These are phyloP conservation scores for Xerocomus cyaneibrunnescens DNA, from an alignment of 1,284 basidiomycete species.

Conservation along the genomic window DNA sequence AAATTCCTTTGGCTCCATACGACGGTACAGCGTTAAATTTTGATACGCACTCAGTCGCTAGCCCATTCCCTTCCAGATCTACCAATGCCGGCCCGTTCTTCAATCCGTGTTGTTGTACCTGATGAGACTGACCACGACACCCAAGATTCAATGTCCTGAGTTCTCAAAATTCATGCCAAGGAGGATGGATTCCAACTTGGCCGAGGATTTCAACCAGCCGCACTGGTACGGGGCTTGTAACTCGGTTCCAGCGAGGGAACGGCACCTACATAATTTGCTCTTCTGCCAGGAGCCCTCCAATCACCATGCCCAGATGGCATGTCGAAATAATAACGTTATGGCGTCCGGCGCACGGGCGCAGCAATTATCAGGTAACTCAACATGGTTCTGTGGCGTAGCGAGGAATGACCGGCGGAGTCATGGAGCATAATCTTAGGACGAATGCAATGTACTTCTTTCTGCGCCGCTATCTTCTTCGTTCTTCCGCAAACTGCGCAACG, in stretches of 20 bases:
- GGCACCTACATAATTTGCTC: not conserved
- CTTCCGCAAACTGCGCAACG: not conserved
- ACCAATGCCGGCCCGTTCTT: not conserved
- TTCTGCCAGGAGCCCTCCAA: not conserved
- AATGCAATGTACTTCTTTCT: not conserved
- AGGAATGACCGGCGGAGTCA: conserved; percentile 10
- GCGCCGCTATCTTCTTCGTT: not conserved
- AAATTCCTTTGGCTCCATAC: conserved; percentile 8
- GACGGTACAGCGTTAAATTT: too few species aligned
- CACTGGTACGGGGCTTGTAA: not conserved
- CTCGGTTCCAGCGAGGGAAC: not conserved
- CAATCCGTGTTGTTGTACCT: conserved; percentile 1
- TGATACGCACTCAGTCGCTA: not conserved
- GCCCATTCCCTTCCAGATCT: not conserved
- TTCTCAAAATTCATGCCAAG: conserved; percentile 1
- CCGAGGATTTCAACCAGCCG: not conserved
- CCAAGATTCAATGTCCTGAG: not conserved
- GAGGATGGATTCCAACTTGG: not conserved
- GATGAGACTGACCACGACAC: not conserved
- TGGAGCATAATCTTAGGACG: conserved; percentile 1
- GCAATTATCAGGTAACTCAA: conserved; percentile 11
- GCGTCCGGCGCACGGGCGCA: not conserved
- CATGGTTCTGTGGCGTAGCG: conserved; percentile 24
- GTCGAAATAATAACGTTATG: not conserved
- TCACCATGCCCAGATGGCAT: not conserved